These are phyloP conservation scores for Lignosus rhinocerotis DNA, from an alignment of 1,284 basidiomycete genomes.

Conservation along the genomic window DNA sequence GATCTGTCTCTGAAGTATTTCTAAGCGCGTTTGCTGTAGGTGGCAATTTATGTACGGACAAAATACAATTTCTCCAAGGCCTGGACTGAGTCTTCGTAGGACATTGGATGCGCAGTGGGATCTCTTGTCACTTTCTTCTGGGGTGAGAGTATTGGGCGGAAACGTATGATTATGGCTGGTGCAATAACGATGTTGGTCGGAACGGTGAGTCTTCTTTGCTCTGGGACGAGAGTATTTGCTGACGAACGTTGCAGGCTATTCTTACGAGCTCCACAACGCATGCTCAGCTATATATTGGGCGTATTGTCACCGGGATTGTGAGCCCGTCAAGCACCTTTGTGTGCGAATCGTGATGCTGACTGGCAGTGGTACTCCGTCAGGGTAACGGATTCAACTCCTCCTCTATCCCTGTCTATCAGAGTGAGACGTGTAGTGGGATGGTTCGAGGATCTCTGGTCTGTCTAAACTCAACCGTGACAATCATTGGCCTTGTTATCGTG, in stretches of 20 bases:
- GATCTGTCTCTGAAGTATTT: too few species aligned
- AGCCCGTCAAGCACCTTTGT: slow-evolving; percentile 5
- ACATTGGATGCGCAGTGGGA: slow-evolving; percentile 40
- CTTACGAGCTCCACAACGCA: slow-evolving; percentile 37
- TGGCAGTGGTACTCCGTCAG: slow-evolving; percentile 1
- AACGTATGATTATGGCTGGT: slow-evolving; percentile 44
- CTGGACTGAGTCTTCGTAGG: slow-evolving; percentile 24
- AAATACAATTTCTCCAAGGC: not conserved
- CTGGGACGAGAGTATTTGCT: slow-evolving; percentile 23
- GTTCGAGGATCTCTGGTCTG: slow-evolving; percentile 24
- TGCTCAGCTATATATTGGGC: slow-evolving; percentile 48
- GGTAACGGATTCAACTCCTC: slow-evolving; percentile 24
- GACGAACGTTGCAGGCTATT: slow-evolving; percentile 26
- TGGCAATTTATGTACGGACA: slow-evolving; percentile 25
- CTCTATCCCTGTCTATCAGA: slow-evolving; percentile 28
- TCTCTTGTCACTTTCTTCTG: slow-evolving; percentile 39
- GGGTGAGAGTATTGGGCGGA: slow-evolving; percentile 42
- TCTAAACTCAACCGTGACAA: slow-evolving; percentile 27
- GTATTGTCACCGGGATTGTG: slow-evolving; percentile 52
- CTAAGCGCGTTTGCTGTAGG: not conserved
- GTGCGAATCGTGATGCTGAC: not conserved
- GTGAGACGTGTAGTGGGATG: slow-evolving; percentile 25
- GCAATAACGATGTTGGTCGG: slow-evolving; percentile 42
- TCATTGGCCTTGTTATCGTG: slow-evolving; percentile 23
- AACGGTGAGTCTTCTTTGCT: slow-evolving; percentile 31